phyloP scores from a whole-genome alignment of 1,284 basidiomycete species.

The Leccinum huronense region DNA sequence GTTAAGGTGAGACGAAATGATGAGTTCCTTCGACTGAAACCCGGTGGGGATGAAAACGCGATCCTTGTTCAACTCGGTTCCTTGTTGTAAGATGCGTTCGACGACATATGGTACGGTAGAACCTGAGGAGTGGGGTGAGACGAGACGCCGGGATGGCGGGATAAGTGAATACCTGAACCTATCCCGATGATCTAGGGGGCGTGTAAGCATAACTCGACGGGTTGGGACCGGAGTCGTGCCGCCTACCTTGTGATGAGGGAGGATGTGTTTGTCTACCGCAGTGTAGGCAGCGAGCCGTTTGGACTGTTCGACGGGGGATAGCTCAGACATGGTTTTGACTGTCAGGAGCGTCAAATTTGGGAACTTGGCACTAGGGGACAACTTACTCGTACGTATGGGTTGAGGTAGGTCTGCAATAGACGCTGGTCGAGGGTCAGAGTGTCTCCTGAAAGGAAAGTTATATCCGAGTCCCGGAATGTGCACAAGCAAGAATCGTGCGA shows the following conservation, averaged over 20 bases:
- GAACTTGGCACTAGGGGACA: background rate
- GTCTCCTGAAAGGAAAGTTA: constrained; percentile 16
- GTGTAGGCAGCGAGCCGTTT: constrained; percentile 93
- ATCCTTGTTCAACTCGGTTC: constrained; percentile 69
- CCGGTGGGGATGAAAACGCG: constrained; percentile 92
- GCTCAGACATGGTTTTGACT: constrained; percentile 19
- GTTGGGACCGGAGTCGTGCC: background rate
- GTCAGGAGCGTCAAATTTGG: constrained; percentile 10
- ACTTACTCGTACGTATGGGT: constrained; percentile 17
- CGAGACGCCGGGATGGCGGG: background rate
- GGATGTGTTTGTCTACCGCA: constrained; percentile 90
- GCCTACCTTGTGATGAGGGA: constrained; percentile 75
- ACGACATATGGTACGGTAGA: constrained; percentile 99
- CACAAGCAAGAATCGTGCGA: background rate
- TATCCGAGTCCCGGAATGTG: background rate
- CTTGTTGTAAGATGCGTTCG: constrained; percentile 90
- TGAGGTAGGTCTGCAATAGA: constrained; percentile 3
- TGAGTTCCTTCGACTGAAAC: constrained; percentile 96
- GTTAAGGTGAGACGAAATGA: constrained; percentile 75
- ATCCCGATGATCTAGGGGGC: constrained; percentile 80
- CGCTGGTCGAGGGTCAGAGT: constrained; percentile 10
- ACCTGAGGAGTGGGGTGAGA: constrained; percentile 43
- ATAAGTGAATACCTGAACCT: constrained; percentile 63
- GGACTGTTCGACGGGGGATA: constrained; percentile 63
- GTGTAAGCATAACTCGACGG: constrained; percentile 7